Evolutionary conservation across 352 stramenopile species (phyloP).

Genomic region (Pythium sukuiense): DNA sequence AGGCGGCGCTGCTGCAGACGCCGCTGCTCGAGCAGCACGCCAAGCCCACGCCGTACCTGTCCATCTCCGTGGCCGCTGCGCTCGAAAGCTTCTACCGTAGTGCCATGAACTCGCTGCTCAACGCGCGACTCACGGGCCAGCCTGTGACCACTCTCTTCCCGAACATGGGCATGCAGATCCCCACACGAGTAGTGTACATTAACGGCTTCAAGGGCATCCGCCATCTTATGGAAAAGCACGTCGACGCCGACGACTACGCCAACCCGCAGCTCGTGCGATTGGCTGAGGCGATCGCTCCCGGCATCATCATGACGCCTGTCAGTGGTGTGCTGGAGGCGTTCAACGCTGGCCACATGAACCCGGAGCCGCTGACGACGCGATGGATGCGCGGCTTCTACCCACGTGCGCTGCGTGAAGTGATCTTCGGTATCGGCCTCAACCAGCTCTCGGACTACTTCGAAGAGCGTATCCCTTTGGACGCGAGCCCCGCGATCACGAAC

Average conservation of each 20-base stretch:
- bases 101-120: conserved; percentile 91
- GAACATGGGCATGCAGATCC: conserved; percentile 94
- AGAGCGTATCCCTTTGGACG: conserved; percentile 78
- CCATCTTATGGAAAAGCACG: conserved; percentile 83
- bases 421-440: conserved; percentile 94
- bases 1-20: conserved; percentile 84
- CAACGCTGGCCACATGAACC: conserved; percentile 94
- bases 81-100: conserved; percentile 93
- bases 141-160: conserved; percentile 85
- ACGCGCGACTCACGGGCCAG: conserved; percentile 82
- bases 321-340: conserved; percentile 91
- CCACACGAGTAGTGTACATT: conserved; percentile 91
- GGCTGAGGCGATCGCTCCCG: conserved; percentile 78
- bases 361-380: conserved; percentile 81
- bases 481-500: conserved; percentile 82
- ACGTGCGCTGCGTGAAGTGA: conserved; percentile 88
- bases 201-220: conserved; percentile 93
- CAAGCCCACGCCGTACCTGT: conserved; percentile 89
- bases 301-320: conserved; percentile 93
- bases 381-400: conserved; percentile 90
- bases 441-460: conserved; percentile 94
- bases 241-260: conserved; percentile 80
- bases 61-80: conserved; percentile 88
- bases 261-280: conserved; percentile 81
- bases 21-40: conserved; percentile 90